Evolutionary conservation across 1,284 basidiomycete genomes (phyloP), one percentile per base, ranked within the genome.

Genomic region (Thecaphora frezii): DNA sequence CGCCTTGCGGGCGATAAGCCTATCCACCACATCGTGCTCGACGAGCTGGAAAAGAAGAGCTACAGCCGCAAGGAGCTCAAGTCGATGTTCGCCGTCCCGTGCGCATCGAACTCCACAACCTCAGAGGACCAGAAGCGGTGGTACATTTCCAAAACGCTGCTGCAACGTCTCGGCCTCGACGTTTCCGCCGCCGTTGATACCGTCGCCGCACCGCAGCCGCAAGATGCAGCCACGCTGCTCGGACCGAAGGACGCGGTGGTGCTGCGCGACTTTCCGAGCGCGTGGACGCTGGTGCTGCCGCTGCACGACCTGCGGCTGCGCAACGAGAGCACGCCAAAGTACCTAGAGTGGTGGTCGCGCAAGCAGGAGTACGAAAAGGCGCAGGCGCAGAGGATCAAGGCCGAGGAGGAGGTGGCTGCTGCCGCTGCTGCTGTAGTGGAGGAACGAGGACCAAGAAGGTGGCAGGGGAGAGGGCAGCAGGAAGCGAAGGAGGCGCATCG

Each of bases 261-360:
- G 1, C 23, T 66, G 26, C 7, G 36, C 1, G 9, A 5, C 1
- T 58, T 39, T 14, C 54, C 54, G 0, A 19, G 19, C 1, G 48
- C 52, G 8, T 66, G 63, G 63, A 16, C n/a, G 3, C 26, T 63
- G 10, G 2, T 54, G 1, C 48, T 66, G 9, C 55, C 59, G 16
- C 42, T 47, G 0, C 55, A 56, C 38, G 62, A 59, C 19, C 42
- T 51, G 2, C 40, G 59, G 5, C 37, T 66, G 51, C 53, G 50
- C 10, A 66, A 66, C 43, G 64, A 66, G 23, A 51, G 46, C 22
- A 62, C 59, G n/a, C 48, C 53, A 12, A n/a, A 39, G 16, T 66
- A 62, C 23, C 21, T 66, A 16, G 59, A 66, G 1, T 66, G 64
- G 64, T 66, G 56, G 53, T 37, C 12, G 2, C 24, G 54, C 5